Percentiles rank a stretch among this genome's conserved stretches.
Conservation (phyloP, 768 basidiomycete species). For the Vararia minispora region DNA sequence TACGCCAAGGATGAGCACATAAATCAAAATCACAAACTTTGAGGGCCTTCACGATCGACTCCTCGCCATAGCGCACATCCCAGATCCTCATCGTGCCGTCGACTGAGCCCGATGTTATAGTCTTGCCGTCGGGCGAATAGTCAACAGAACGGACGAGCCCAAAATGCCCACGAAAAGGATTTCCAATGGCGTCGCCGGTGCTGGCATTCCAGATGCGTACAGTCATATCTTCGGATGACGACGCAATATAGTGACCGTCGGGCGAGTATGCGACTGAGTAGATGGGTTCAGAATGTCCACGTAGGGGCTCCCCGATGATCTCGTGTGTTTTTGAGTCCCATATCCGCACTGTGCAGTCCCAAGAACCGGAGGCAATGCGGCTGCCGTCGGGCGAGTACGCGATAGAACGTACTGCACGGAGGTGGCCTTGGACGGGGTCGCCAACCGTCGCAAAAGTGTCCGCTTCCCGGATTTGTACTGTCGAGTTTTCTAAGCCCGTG, state of each 20-base stretch:
- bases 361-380: constrained; percentile 1
- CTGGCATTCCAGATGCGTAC: background rate
- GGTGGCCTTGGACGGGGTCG: constrained; percentile 1
- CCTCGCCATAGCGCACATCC: no score
- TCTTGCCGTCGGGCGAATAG: background rate
- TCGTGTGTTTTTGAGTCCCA: background rate
- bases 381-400: constrained; percentile 4
- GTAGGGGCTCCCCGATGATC: background rate
- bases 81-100: background rate
- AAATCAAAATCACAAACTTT: no score
- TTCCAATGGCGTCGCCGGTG: background rate
- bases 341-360: constrained; percentile 1
- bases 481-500: constrained; percentile 4
- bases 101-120: background rate
- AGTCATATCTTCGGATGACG: background rate
- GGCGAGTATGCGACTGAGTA: background rate
- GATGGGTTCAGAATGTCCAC: background rate
- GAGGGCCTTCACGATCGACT: no score
- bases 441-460: background rate
- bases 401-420: background rate
- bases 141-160: background rate
- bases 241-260: background rate
- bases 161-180: background rate
- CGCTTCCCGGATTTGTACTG: constrained; percentile 6
- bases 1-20: no score